A percentile compares a stretch with the other conserved stretches of the same genome.
phyloP scores from a whole-genome alignment of 148 eudicot genomes.

The Oxyria digyna region DNA sequence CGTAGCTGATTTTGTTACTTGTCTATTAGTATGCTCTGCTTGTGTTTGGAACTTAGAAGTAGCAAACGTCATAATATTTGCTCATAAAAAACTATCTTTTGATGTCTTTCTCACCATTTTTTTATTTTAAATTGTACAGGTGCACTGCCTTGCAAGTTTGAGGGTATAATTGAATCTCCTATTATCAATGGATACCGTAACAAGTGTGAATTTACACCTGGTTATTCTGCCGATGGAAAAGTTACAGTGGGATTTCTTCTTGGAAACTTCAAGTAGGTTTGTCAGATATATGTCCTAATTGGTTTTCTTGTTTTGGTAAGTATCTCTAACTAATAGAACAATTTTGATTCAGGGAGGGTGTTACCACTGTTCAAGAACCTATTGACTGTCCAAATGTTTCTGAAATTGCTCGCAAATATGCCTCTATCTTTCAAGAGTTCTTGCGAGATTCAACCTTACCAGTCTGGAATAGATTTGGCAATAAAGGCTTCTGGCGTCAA shows the following conservation, averaged over 20 bases:
- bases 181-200: slow-evolving; percentile 79
- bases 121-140: slow-evolving; percentile 29
- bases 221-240: slow-evolving; percentile 67
- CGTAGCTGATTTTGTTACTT: background rate
- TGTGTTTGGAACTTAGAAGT: background rate
- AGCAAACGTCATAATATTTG: background rate
- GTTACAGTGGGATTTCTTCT: slow-evolving; percentile 87
- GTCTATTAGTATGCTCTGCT: background rate
- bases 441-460: slow-evolving; percentile 63
- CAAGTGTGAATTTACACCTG: slow-evolving; percentile 95
- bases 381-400: slow-evolving; percentile 81
- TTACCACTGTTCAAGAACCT: slow-evolving; percentile 95
- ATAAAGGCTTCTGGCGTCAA: slow-evolving; percentile 96
- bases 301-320: background rate
- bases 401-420: slow-evolving; percentile 54
- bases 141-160: slow-evolving; percentile 86
- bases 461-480: slow-evolving; percentile 81
- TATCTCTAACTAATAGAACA: background rate
- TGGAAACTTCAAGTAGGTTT: slow-evolving; percentile 77
- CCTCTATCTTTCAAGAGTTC: slow-evolving; percentile 71
- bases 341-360: slow-evolving; percentile 61
- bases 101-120: background rate
- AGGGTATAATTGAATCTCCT: slow-evolving; percentile 85
- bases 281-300: background rate
- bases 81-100: background rate